Evolutionary conservation across 371 early-diverging fungal genomes (phyloP), one percentile per base, ranked within the genome.

Genomic region (Chytridiales sp.): DNA sequence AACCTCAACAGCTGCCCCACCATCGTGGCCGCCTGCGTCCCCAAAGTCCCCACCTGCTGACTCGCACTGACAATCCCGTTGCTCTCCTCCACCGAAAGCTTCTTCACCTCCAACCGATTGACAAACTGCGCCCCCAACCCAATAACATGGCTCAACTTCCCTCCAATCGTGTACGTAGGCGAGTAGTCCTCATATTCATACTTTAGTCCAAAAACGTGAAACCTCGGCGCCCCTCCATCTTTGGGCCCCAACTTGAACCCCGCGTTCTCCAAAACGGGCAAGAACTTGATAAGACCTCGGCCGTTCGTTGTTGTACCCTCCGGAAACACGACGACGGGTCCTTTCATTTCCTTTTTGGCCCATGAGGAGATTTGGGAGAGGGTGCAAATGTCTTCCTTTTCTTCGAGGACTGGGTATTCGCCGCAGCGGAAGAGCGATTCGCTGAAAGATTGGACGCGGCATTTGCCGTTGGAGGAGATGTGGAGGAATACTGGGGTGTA

Each of bases 291-390:
- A 40, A 94, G 69, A 0, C 92, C 94, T 6, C 90, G 80, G 34
- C 91, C 90, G 73, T 94, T 94, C 38, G 90, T 85, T 1, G 95
- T 93, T 0, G 95, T 91, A 22, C 87, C 92, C 67, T 92, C 95
- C 0, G 93, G 87, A 56, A 93, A 91, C 6, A 93, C 76, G 40
- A 89, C 86, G 15, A 93, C 76, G 5, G 95, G 93, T 0, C 90
- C 86, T 49, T 59, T 34, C 13, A 60, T 39, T 13, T 66, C 71
- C 35, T 66, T 50, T 17, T 81, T 75, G 41, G 84, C 81, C 24
- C 78, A 58, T 39, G 70, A 66, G 3, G 81, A 68, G 27, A 86
- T 64, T 13, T 86, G 81, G n/a, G 75, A 53, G 4, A 87, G 52
- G 1, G 75, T 63, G 32, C 68, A 61, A 9, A 66, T 42, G n/a